Base-by-base conservation (phyloP, 2,329 filamentous ascomycete genomes). In the Neocatenulostroma microsporum region DNA sequence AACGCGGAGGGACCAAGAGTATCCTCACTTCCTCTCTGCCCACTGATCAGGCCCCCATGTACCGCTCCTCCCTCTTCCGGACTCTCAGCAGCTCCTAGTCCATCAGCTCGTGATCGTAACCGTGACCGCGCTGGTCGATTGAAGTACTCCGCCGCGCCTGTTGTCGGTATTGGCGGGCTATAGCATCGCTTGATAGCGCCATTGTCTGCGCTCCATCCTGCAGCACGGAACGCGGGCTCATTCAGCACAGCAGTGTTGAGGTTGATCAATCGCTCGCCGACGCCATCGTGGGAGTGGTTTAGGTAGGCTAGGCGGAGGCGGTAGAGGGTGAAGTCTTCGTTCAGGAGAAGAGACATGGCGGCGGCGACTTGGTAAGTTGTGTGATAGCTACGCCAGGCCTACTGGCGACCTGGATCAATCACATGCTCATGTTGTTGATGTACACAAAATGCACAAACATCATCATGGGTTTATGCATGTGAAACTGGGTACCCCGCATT, bases 161-260 rank as follows among this genome's bases (percentile, higher is more conserved):
- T 83, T 3, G 84, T 88, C 7, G 84, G 84, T 39, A 93, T 93
- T 1, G 84, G 84, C 14, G 84, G 85, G 3, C 84, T 91, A 60
- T 93, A 83, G 30, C 82, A 88, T 50, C 84, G 78, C 62, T 88
- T 88, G 58, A 83, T 78, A 46, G 86, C 79, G 13, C 80, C 74
- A 9, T 80, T 75, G 53, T 83, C 84, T 32, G 80, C 68, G 28
- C 77, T 74, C 84, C 84, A 91, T 47, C 84, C 85, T 42, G 84
- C 82, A 34, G 82, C 78, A 62, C 86, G 86, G 67, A 89, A 91
- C 20, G 83, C 79, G 2, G 80, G 77, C 19, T 84, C 83, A 57
- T 86, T 88, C 45, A 91, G 69, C 54, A 88, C 82, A 46, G 73
- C 72, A 54, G 86, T 79, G 61, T 89, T 84, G 43, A 93, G 74